These are phyloP conservation scores for Globisporangium uncinulatum DNA, from an alignment of 352 stramenopile species.

Conservation along the genomic window DNA sequence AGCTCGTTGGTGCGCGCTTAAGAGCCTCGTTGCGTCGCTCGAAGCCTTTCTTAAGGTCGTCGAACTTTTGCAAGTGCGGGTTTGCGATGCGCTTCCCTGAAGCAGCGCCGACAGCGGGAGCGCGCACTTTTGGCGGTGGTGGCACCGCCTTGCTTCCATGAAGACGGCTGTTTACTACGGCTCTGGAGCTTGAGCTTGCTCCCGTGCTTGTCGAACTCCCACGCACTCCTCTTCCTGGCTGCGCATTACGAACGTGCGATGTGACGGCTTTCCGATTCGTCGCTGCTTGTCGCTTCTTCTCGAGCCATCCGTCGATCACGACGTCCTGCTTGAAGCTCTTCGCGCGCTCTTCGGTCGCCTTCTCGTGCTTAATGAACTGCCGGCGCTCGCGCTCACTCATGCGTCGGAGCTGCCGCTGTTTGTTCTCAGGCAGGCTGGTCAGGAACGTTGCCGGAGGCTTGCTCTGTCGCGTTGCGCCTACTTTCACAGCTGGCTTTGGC, in stretches of 20 bases:
- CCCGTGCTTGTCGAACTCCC: background rate
- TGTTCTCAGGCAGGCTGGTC: constrained; percentile 53
- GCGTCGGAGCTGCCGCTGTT: constrained; percentile 50
- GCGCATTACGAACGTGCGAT: constrained; percentile 19
- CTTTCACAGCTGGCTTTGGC: constrained; percentile 9
- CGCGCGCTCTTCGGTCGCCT: constrained; percentile 25
- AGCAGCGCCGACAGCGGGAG: constrained; percentile 35
- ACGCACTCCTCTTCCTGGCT: background rate
- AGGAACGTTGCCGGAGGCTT: constrained; percentile 36
- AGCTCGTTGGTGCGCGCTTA: constrained; percentile 24
- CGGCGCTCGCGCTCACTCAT: constrained; percentile 63
- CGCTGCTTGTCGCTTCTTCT: constrained; percentile 56
- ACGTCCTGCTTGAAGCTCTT: constrained; percentile 55
- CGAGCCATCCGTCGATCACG: constrained; percentile 68
- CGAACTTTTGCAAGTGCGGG: constrained; percentile 52
- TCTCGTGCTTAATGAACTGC: constrained; percentile 54
- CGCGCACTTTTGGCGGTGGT: constrained; percentile 36
- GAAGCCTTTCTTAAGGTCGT: constrained; percentile 61
- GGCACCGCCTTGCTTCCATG: constrained; percentile 19
- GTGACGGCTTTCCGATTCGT: constrained; percentile 41
- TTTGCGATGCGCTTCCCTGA: constrained; percentile 54
- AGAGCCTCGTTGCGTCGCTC: constrained; percentile 48
- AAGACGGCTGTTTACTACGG: background rate
- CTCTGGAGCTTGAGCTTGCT: constrained; percentile 6
- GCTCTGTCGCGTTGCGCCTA: constrained; percentile 10